Base-by-base conservation (phyloP, 2,329 filamentous ascomycete genomes). In the Ceratocystis cacaofunesta region DNA sequence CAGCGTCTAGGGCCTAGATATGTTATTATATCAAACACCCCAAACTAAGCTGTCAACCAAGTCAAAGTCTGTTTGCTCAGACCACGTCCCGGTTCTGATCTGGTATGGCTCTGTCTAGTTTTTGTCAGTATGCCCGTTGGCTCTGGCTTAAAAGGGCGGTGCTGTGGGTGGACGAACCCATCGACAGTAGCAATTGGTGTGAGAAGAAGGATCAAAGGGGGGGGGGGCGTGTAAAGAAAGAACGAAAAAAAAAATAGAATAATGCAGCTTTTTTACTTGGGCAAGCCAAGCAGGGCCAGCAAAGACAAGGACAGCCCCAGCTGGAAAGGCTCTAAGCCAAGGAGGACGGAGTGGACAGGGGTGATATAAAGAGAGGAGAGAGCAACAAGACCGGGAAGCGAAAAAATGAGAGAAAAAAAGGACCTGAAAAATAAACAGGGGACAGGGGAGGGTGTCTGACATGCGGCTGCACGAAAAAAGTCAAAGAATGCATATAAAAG, bases 251-350 rank as follows among this genome's bases (percentile, higher is more conserved):
- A 6, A 30, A n/a, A 25, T 30, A n/a, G 52, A 17, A 32, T 12
- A 36, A 36, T 36, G 32, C 10, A 36, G 32, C 32, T 36, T 10
- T 32, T 32, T 32, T 32, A 17, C 52, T 8, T 17, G 28, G 7
- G 32, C 17, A 58, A 5, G 52, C 52, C 28, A 58, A 58, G 52
- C 52, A 58, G 28, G 52, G 52, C 52, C 52, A 58, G 32, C 52
- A 58, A 58, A 58, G 52, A 58, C 52, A 58, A 61, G 58, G n/a
- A 41, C 28, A 58, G 52, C 15, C 17, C 52, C 52, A 58, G 52
- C 52, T 58, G 22, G 48, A 43, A 36, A 55, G 41, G 46, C 44
- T 58, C n/a, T 10, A 65, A 61, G 36, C 41, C 57, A 60, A 61
- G 46, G 30, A 15, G 10, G 10, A 60, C 19, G 41, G 36, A 15